Conservation (phyloP, 2,329 filamentous ascomycete genomes). For the Aspergillus felis region DNA sequence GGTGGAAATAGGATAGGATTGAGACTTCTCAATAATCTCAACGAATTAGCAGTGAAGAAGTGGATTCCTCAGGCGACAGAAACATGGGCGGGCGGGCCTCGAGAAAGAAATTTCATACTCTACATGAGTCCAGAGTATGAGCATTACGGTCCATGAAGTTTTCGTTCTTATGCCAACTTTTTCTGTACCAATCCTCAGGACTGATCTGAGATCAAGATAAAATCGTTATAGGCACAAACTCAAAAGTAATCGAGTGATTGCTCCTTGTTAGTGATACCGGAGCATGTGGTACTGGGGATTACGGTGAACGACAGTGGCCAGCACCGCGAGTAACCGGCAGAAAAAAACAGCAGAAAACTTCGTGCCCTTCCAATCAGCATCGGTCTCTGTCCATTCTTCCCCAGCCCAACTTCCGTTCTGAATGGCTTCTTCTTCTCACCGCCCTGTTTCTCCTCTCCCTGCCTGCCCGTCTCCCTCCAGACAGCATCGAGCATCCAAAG, state of each 20-base stretch:
- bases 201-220: background rate
- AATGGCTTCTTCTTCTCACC: background rate
- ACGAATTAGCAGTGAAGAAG: background rate
- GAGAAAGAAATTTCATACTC: background rate
- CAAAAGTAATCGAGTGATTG: no score
- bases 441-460: conserved; percentile 17
- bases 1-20: background rate
- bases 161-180: background rate
- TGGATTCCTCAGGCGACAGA: background rate
- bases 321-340: conserved; percentile 2
- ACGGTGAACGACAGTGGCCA: background rate
- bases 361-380: conserved; percentile 6
- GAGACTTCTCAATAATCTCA: background rate
- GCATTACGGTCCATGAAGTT: background rate
- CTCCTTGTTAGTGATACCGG: no score
- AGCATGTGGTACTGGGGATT: background rate
- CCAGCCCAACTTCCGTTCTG: background rate
- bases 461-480: conserved; percentile 18
- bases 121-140: background rate
- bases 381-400: background rate
- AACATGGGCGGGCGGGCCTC: no score
- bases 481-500: background rate
- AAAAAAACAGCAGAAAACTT: conserved; percentile 9
- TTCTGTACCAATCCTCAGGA: background rate
- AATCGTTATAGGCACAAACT: background rate